phyloP scores from a whole-genome alignment of 441 rosid species.

The Erysimum cheiri region DNA sequence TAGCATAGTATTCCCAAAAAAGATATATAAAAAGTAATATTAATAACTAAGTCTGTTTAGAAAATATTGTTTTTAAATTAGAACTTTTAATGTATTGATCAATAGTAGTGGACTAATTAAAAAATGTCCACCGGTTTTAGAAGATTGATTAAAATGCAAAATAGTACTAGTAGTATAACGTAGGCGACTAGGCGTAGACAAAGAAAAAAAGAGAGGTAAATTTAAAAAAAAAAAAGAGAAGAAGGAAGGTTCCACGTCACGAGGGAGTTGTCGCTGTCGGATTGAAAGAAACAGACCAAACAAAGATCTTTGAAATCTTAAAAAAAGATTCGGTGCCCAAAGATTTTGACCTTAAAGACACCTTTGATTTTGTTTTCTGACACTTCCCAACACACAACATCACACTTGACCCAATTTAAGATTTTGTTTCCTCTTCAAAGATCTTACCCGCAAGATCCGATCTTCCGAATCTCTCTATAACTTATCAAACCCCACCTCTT shows the following conservation, averaged over 20 bases:
- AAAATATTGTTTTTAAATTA: neutral
- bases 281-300: slow-evolving; percentile 47
- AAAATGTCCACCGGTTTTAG: neutral
- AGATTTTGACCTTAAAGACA: slow-evolving; percentile 39
- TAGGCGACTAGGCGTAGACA: neutral
- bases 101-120: neutral
- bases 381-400: slow-evolving; percentile 38
- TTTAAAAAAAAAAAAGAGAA: slow-evolving; percentile 5
- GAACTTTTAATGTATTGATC: neutral
- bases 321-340: slow-evolving; percentile 45
- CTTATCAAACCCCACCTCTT: slow-evolving; percentile 35
- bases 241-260: slow-evolving; percentile 41
- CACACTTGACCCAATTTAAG: slow-evolving; percentile 42
- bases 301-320: slow-evolving; percentile 43
- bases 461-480: slow-evolving; percentile 51
- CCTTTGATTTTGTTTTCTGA: slow-evolving; percentile 27
- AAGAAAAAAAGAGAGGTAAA: neutral
- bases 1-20: neutral
- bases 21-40: neutral
- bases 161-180: too few relatives aligned
- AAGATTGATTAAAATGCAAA: neutral
- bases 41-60: neutral
- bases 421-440: slow-evolving; percentile 57
- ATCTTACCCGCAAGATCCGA: slow-evolving; percentile 61
- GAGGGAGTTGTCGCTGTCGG: slow-evolving; percentile 45